Conservation (phyloP, 345 rosid species). For the Aquilaria sinensis region DNA sequence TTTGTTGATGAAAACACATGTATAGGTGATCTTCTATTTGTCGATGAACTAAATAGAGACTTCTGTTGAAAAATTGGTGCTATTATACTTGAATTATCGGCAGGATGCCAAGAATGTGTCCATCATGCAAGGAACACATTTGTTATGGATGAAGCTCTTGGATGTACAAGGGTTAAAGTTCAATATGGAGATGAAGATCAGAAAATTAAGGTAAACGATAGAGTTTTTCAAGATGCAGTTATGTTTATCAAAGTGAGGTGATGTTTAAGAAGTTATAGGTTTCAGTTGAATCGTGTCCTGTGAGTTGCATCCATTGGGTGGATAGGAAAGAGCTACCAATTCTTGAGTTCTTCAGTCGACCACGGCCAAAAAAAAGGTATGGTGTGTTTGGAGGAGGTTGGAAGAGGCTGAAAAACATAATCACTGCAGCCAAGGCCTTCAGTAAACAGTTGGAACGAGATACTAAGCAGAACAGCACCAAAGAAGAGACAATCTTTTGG, state of each 20-base stretch:
- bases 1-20: conserved; percentile 58
- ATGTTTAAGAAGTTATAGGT: conserved; percentile 25
- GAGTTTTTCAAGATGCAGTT: neutral
- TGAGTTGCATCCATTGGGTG: conserved; percentile 63
- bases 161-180: conserved; percentile 53
- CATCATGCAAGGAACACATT: conserved; percentile 57
- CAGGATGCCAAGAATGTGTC: conserved; percentile 65
- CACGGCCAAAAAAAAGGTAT: conserved; percentile 38
- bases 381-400: conserved; percentile 63
- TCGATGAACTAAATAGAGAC: too few relatives aligned
- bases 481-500: conserved; percentile 12
- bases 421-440: conserved; percentile 47
- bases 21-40: conserved; percentile 26
- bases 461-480: conserved; percentile 12
- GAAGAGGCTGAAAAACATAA: conserved; percentile 50
- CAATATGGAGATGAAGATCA: conserved; percentile 45
- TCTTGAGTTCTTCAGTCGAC: conserved; percentile 45
- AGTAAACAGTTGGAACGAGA: conserved; percentile 31
- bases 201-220: conserved; percentile 36
- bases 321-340: conserved; percentile 40
- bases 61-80: neutral
- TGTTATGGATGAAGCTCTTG: conserved; percentile 35
- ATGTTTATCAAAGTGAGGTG: neutral
- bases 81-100: neutral
- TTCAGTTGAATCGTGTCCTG: conserved; percentile 57